Percentiles rank a stretch among this genome's conserved stretches.
Evolutionary conservation across 768 basidiomycete species (phyloP).

Genomic region (Cystobasidium tubakii): DNA sequence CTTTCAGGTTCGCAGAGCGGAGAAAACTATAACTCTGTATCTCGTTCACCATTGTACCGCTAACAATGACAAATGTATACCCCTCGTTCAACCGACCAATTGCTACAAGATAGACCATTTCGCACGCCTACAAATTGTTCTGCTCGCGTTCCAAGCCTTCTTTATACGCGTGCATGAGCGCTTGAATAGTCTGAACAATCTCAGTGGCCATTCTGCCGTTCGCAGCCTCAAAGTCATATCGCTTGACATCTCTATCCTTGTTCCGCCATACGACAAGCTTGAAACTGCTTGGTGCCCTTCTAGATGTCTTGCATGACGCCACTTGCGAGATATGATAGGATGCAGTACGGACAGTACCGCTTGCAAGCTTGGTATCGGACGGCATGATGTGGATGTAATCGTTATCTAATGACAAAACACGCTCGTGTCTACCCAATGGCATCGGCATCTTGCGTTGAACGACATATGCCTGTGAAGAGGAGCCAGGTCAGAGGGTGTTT

Average conservation of each 20-base stretch:
- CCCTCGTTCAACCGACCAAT: neutral
- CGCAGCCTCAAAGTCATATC: constrained; percentile 97
- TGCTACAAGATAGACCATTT: neutral
- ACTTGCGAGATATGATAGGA: constrained; percentile 89
- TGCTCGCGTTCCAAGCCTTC: constrained; percentile 25
- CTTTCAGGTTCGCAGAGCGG: constrained; percentile 25
- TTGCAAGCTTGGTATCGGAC: constrained; percentile 56
- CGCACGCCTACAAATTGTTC: neutral
- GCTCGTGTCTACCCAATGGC: constrained; percentile 81
- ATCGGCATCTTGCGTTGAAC: constrained; percentile 93
- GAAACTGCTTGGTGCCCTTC: constrained; percentile 73
- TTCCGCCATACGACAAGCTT: constrained; percentile 74
- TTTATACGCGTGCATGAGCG: constrained; percentile 36
- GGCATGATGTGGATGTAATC: constrained; percentile 56
- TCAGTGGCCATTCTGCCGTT: constrained; percentile 48
- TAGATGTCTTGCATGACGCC: constrained; percentile 71
- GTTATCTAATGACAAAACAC: constrained; percentile 87
- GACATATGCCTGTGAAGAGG: constrained; percentile 64
- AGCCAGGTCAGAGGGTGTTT: neutral
- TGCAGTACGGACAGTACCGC: constrained; percentile 76
- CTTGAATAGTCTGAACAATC: constrained; percentile 30
- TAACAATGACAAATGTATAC: neutral
- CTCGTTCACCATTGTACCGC: neutral
- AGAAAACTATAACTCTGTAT: neutral
- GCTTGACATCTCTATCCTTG: constrained; percentile 64